These are phyloP conservation scores for Lecanoromycetidae sp. DNA, from an alignment of 2,329 filamentous ascomycete species.

Conservation along the genomic window DNA sequence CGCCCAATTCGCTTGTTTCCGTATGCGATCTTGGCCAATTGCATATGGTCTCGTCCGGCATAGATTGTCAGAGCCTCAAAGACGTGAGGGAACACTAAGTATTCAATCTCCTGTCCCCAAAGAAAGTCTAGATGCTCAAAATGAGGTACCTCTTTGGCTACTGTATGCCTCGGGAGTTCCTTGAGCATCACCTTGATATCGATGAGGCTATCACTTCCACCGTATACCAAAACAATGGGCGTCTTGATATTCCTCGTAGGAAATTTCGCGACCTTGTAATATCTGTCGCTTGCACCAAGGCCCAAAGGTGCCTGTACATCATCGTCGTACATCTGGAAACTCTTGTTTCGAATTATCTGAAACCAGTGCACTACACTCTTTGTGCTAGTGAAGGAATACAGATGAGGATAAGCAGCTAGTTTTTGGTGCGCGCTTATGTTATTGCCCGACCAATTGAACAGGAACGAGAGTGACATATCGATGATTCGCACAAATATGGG, in stretches of 20 bases:
- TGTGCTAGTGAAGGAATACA: conserved; percentile 93
- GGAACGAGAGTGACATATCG: conserved; percentile 64
- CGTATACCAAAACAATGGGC: conserved; percentile 85
- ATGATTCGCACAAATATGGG: conserved; percentile 84
- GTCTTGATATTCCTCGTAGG: conserved; percentile 96
- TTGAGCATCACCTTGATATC: conserved; percentile 88
- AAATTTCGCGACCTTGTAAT: conserved; percentile 93
- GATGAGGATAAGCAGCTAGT: conserved; percentile 83
- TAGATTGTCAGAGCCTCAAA: conserved; percentile 74
- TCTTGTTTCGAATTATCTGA: conserved; percentile 92
- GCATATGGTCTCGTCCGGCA: conserved; percentile 21
- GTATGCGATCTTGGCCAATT: conserved; percentile 1
- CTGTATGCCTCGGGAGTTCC: conserved; percentile 72
- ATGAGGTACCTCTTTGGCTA: conserved; percentile 75
- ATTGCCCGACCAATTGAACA: conserved; percentile 78
- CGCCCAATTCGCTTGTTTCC: neutral
- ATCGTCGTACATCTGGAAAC: conserved; percentile 98
- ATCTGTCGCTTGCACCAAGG: conserved; percentile 60
- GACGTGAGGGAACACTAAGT: conserved; percentile 78
- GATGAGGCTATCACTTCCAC: conserved; percentile 83
- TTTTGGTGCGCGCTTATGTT: conserved; percentile 86
- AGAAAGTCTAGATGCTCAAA: conserved; percentile 97
- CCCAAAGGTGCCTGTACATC: conserved; percentile 69
- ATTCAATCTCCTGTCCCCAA: conserved; percentile 77
- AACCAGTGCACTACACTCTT: conserved; percentile 99